Base-by-base conservation (phyloP, 2,329 filamentous ascomycete species). In the Tolypocladium sp. region DNA sequence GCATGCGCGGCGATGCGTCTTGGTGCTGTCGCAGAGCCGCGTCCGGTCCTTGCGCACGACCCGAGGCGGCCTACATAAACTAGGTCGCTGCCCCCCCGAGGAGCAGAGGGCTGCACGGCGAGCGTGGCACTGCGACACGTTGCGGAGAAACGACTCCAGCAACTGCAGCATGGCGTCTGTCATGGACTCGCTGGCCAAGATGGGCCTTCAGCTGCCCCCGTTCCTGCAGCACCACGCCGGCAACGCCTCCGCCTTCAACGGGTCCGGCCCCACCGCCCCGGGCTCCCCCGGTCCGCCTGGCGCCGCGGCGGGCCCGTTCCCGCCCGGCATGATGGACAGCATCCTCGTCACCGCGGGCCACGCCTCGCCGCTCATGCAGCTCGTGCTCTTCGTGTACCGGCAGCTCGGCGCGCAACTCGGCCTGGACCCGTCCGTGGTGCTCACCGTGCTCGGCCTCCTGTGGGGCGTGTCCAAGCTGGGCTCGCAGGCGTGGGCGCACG, bases 351-450 rank as follows among this genome's bases (percentile, higher is more conserved):
- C 79, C 1, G 70, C 80, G 4, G 78, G 79, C 12, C 67, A 72
- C 41, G 71, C 73, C 41, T 77, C 76, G 56, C 77, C 76, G 2
- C 62, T 78, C 5, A 67, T 80, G 57, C 61, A 74, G 60, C 57
- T 74, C 7, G 68, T 82, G 33, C 68, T 77, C 60, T 74, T 82
- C 33, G 62, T 82, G 46, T 78, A 82, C 61, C 73, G 77, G 27
- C 66, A 78, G 44, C 64, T 80, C 6, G 78, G 77, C 20, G 68
- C 67, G 20, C 73, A 72, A 57, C 69, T 82, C 20, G 80, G 79
- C 25, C 68, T 82, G 55, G 80, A 83, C 60, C 79, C 79, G 1
- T 77, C 79, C 0, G 61, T 76, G 40, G 65, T 82, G 13, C 68
- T 83, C 35, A 77, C 77, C 3, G 59, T 74, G 2, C 65, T 77